Evolutionary conservation across 1,284 basidiomycete species (phyloP).

Genomic region (Moniliella sp.): DNA sequence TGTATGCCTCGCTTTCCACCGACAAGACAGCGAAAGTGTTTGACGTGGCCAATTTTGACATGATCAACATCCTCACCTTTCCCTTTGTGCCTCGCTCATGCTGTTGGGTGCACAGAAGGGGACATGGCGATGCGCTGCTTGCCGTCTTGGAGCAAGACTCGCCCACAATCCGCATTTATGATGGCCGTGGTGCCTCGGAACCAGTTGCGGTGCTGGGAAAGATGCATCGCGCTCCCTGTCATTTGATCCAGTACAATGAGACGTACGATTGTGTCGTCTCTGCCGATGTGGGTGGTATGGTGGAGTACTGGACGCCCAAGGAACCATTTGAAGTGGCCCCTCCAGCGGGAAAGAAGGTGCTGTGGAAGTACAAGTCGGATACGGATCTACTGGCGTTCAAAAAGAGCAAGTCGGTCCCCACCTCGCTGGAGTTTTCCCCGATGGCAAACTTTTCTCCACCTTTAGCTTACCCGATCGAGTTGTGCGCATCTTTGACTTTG

Average conservation of each 20-base stretch:
- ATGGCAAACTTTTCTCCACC: slow-evolving; percentile 65
- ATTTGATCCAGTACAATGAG: slow-evolving; percentile 79
- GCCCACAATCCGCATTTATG: slow-evolving; percentile 65
- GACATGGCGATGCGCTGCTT: slow-evolving; percentile 64
- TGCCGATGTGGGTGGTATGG: slow-evolving; percentile 75
- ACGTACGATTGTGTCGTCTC: slow-evolving; percentile 75
- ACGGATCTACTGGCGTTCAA: slow-evolving; percentile 96
- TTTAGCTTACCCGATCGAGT: slow-evolving; percentile 78
- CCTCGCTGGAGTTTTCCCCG: slow-evolving; percentile 75
- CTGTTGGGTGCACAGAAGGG: slow-evolving; percentile 76
- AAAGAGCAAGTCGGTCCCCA: slow-evolving; percentile 79
- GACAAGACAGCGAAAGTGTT: slow-evolving; percentile 59
- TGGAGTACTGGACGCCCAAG: slow-evolving; percentile 92
- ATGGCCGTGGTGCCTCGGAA: slow-evolving; percentile 61
- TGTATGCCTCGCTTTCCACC: slow-evolving; percentile 51
- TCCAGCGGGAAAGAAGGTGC: slow-evolving; percentile 37
- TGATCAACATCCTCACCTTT: slow-evolving; percentile 93
- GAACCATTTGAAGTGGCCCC: slow-evolving; percentile 50
- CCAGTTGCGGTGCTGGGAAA: slow-evolving; percentile 53
- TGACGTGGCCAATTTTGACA: slow-evolving; percentile 92
- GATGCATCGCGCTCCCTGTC: slow-evolving; percentile 66
- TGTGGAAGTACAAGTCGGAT: slow-evolving; percentile 74
- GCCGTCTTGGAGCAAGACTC: slow-evolving; percentile 64
- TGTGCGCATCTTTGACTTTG: slow-evolving; percentile 76
- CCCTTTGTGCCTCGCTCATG: slow-evolving; percentile 61